Base-by-base conservation (phyloP, 139 green algal species). In the Astrephomene gubernaculifera region DNA sequence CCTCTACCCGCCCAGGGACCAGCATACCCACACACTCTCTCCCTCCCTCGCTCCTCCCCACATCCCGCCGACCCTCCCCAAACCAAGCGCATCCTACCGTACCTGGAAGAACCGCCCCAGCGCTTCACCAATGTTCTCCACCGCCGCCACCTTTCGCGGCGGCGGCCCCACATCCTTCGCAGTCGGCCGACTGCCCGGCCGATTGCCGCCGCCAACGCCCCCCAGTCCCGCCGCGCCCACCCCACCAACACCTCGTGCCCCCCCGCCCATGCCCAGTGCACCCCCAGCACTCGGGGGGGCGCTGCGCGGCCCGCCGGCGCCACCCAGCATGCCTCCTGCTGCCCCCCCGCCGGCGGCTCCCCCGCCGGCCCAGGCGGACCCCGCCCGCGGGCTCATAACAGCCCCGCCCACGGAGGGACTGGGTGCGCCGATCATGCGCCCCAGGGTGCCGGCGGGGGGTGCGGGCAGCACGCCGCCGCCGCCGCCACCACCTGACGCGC, bases 71-170 rank as follows among this genome's bases (percentile, higher is more conserved):
- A 21, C 4, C 54, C 54, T 24, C 8, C 4, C 54, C 9, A 4
- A 19, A 29, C 54, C 54, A n/a, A 10, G 5, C 53, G 53, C 7
- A 61, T 24, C 2, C 60, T 36, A 0, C 1, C 63, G 3, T 31
- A 61, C 73, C 73, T 82, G 54, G 38, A 82, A 82, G 74, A 82
- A 82, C 38, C 39, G 27, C 25, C 54, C 57, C 74, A 82, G 29
- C 19, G 74, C 74, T 1, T 82, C 74, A 1, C 31, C 54, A 1
- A 82, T 67, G 53, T 71, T 65, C 1, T 71, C 57, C 29, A 82
- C 31, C 3, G 54, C 39, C 39, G 74, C 74, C 36, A 82, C 74
- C 60, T 71, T 71, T 25, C 54, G 54, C 21, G 54, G n/a, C 27
- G 29, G 3, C 36, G 54, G 9, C 54, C 22, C 54, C 36, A 9